These are phyloP conservation scores for Pleomassaria siparia DNA, from an alignment of 2,329 filamentous ascomycete genomes.

Conservation along the genomic window DNA sequence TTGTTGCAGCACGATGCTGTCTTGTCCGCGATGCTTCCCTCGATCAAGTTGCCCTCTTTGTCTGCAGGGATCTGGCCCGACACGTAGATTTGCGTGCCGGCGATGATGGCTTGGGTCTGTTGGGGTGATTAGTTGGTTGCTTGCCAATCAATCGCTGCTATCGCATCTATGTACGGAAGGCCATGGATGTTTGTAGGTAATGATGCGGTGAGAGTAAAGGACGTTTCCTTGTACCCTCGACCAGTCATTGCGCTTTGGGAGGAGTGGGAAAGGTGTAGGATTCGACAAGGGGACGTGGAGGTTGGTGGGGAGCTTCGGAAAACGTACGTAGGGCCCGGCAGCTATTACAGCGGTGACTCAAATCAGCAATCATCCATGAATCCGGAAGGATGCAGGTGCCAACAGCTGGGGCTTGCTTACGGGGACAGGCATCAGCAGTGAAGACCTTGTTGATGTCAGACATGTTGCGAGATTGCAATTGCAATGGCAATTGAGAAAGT, in stretches of 20 bases:
- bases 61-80: slow-evolving; percentile 78
- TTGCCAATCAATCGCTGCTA: too few species aligned
- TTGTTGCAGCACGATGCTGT: slow-evolving; percentile 75
- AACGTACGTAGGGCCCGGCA: slow-evolving; percentile 48
- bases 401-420: slow-evolving; percentile 29
- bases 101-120: slow-evolving; percentile 64
- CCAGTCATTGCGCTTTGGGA: not conserved
- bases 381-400: not conserved
- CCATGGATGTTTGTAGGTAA: too few species aligned
- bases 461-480: slow-evolving; percentile 36
- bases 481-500: too few species aligned
- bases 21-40: slow-evolving; percentile 67
- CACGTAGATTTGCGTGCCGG: slow-evolving; percentile 68
- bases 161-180: too few species aligned
- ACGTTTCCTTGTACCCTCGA: not conserved
- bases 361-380: slow-evolving; percentile 10
- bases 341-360: slow-evolving; percentile 26
- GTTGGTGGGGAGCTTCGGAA: not conserved
- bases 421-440: slow-evolving; percentile 46
- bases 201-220: too few species aligned
- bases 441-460: slow-evolving; percentile 48
- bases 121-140: too few species aligned
- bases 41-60: slow-evolving; percentile 59
- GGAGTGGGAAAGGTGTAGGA: not conserved
- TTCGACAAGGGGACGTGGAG: not conserved